These are phyloP conservation scores for Aspergillus ochraceoroseus DNA, from an alignment of 2,329 filamentous ascomycete genomes.

Conservation along the genomic window DNA sequence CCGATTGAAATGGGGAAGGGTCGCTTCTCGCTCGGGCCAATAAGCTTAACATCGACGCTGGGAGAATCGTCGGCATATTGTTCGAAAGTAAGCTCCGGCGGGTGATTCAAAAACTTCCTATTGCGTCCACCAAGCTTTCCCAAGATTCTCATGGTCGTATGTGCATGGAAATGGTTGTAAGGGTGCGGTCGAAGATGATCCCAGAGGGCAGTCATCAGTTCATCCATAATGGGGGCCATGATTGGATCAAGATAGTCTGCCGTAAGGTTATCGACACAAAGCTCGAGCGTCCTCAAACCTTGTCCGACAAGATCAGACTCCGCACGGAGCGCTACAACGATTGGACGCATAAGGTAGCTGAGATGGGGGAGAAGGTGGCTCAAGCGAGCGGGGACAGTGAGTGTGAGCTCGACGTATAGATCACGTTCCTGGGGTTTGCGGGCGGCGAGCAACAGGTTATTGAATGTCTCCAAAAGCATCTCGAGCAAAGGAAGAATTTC, in stretches of 20 bases:
- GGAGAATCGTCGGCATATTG: constrained; percentile 80
- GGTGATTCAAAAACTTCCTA: constrained; percentile 87
- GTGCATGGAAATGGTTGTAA: constrained; percentile 94
- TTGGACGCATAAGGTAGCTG: constrained; percentile 91
- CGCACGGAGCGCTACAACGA: constrained; percentile 90
- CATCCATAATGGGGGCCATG: constrained; percentile 98
- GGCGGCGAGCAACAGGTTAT: constrained; percentile 85
- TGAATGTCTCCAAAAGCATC: constrained; percentile 95
- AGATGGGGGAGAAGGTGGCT: constrained; percentile 94
- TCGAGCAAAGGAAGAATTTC: constrained; percentile 93
- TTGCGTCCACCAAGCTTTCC: constrained; percentile 95
- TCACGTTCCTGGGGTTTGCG: constrained; percentile 87
- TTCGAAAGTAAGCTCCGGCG: constrained; percentile 76
- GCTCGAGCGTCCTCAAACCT: constrained; percentile 83
- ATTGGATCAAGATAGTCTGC: constrained; percentile 97
- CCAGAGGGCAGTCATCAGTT: constrained; percentile 95
- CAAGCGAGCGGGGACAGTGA: constrained; percentile 89
- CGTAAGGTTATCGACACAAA: constrained; percentile 97
- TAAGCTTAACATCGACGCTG: constrained; percentile 81
- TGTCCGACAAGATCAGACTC: constrained; percentile 93
- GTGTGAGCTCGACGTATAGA: constrained; percentile 91
- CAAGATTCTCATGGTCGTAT: constrained; percentile 95
- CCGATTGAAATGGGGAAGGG: constrained; percentile 83
- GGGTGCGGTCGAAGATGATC: constrained; percentile 90
- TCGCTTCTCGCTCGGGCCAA: constrained; percentile 82